Evolutionary conservation across 345 rosid species (phyloP), one percentile per base, ranked within the genome.

Genomic region (Eucalyptus coolabah): DNA sequence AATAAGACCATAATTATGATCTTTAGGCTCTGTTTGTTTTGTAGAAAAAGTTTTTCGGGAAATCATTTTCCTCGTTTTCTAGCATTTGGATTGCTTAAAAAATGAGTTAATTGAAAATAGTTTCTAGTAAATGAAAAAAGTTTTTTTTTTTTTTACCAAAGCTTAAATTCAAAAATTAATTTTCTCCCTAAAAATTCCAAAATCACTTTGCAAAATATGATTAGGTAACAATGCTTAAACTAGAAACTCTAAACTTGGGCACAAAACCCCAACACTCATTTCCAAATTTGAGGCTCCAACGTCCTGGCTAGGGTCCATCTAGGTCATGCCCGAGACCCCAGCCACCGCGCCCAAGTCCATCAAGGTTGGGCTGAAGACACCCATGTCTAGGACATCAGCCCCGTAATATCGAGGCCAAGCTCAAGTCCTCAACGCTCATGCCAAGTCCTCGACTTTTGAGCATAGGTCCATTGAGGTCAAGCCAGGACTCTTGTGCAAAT

Each of bases 401-500:
- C 8, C 0, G 8, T 28, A 12, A 28, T 13, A 63, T 28, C 2
- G 1, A 63, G 34, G 69, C 32, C 0, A 6, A 0, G 34, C 32
- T 63, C 4, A 0, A 30, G 34, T 28, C 30, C 8, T 13, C 17
- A 12, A 0, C 2, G 17, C 32, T 14, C 1, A 0, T 30, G 69
- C 17, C 6, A 0, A 30, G 8, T 63, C 69, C 32, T 30, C 8
- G 1, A 6, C 69, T 63, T 30, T 13, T 13, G 32, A 63, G 69
- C 69, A 7, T 6, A 30, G 14, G 34, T 63, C 8, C 0, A 28
- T 63, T 28, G 17, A 63, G 34, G 77, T 17, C 9, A 15, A 8
- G 77, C 3, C 0, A 15, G 0, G 21, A 56, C 30, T 24, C 1
- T 0, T 56, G 12, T 24, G 63, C 6, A 9, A 0, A 56, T 24